phyloP scores from a whole-genome alignment of 2,329 filamentous ascomycete species.

The Aulographum hederae region DNA sequence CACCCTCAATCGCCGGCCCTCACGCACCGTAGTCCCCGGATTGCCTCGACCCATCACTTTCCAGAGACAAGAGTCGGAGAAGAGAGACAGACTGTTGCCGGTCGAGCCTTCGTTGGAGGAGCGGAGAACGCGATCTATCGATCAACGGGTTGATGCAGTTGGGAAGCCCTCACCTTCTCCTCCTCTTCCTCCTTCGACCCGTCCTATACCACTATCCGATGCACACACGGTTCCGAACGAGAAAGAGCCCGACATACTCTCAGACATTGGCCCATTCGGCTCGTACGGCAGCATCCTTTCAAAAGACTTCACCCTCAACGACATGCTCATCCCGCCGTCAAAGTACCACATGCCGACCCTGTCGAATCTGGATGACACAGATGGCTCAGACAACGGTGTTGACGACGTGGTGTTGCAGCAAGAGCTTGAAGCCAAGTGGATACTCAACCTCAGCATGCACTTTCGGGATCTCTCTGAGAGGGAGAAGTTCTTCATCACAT shows the following conservation, averaged over 20 bases:
- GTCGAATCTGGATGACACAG: slow-evolving; percentile 7
- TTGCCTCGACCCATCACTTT: slow-evolving; percentile 64
- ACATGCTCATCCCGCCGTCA: neutral
- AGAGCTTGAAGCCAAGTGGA: slow-evolving; percentile 80
- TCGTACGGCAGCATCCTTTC: neutral
- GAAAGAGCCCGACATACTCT: slow-evolving; percentile 12
- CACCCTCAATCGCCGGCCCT: slow-evolving; percentile 10
- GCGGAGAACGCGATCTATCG: slow-evolving; percentile 56
- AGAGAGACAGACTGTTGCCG: slow-evolving; percentile 52
- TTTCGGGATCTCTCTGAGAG: slow-evolving; percentile 83
- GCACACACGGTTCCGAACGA: slow-evolving; percentile 15
- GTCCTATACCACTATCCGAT: slow-evolving; percentile 21
- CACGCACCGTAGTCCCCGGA: slow-evolving; percentile 52
- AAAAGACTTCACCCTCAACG: neutral
- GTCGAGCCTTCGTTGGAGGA: slow-evolving; percentile 44
- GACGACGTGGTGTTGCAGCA: slow-evolving; percentile 50
- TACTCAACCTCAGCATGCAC: slow-evolving; percentile 95
- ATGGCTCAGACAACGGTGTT: slow-evolving; percentile 15
- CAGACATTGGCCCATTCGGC: slow-evolving; percentile 8
- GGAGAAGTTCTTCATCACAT: slow-evolving; percentile 97
- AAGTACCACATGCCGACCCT: neutral
- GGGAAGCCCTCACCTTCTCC: slow-evolving; percentile 23
- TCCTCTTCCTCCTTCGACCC: slow-evolving; percentile 20
- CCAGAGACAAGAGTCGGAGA: slow-evolving; percentile 67
- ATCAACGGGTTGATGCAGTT: slow-evolving; percentile 35